Evolutionary conservation across 495 filamentous ascomycete species (phyloP), one percentile per base, ranked within the genome.

Genomic region (Talaromyces adpressus): DNA sequence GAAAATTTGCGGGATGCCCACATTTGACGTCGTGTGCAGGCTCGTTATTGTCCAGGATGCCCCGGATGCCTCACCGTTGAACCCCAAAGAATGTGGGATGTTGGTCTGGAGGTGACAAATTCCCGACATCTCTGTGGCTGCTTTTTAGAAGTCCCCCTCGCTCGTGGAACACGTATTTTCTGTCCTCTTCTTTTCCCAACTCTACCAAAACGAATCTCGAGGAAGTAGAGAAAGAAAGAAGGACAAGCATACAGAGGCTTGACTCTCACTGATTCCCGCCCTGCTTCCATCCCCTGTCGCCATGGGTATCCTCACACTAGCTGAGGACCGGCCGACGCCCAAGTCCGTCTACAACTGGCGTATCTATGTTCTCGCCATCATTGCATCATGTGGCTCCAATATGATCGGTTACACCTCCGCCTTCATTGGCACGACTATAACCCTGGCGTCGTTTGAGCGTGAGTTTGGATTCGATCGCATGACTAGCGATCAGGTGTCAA

Each of bases 321-420:
- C 84, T 59, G 86, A 90, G 72, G 87, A 90, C 69, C 72, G 84
- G 70, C 84, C 85, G 30, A 88, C 87, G 67, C 86, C 86, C 1
- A 73, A 75, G 62, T 75, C 79, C 51, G 88, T 91, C 67, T 91
- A 90, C 82, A 91, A 91, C 76, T 91, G 87, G 87, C 77, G 86
- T 41, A 81, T 91, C 53, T 91, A 88, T 66, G 70, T 76, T 22
- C 84, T 80, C 53, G 85, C 87, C 5, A 73, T 77, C 29, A 77
- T 89, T 41, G 87, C 87, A 30, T 86, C 85, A 41, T 89, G 87
- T 65, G 87, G 86, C 65, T 84, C 87, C 65, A 87, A 85, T 64
- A 89, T 85, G 83, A 89, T 88, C 66, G 87, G 88, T 39, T 90
- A 89, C 69, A 87, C 88, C 66, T 82, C 80, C 62, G 84, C 86